Conservation (phyloP, 2,329 filamentous ascomycete species). For the Talaromyces pinophilus region DNA sequence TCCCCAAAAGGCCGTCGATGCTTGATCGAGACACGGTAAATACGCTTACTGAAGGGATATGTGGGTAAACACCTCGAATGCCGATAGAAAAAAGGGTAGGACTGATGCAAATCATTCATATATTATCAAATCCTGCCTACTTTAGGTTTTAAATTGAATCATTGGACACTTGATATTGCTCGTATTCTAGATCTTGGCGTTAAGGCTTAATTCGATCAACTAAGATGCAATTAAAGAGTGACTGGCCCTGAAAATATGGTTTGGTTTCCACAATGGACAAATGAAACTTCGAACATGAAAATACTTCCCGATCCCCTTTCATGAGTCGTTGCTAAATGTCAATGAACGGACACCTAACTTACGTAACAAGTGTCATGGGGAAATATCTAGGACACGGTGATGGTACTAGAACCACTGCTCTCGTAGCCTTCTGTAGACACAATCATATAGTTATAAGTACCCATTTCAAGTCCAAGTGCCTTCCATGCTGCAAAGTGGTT, state of each 20-base stretch:
- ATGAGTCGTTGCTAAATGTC: background rate
- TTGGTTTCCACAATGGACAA: background rate
- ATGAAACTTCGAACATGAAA: background rate
- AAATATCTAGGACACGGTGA: constrained; percentile 6
- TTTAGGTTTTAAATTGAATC: background rate
- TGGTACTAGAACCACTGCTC: constrained; percentile 17
- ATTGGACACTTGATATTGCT: background rate
- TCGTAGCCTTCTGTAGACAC: constrained; percentile 42
- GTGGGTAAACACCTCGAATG: background rate
- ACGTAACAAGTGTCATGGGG: background rate
- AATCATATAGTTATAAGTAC: constrained; percentile 45
- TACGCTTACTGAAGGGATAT: background rate
- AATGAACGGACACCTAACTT: background rate
- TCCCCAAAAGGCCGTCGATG: constrained; percentile 44
- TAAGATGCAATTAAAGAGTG: background rate
- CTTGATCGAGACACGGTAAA: constrained; percentile 31
- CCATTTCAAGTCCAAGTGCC: constrained; percentile 35
- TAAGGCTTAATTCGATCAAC: background rate
- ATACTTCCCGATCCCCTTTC: background rate
- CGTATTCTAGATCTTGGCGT: background rate
- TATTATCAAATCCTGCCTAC: background rate
- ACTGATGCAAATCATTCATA: background rate
- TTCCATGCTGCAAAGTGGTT: constrained; percentile 44
- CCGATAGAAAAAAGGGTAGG: background rate
- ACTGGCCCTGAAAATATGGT: background rate